Evolutionary conservation across 176 grass and related monocot species (phyloP).

Genomic region (Oryza punctata): DNA sequence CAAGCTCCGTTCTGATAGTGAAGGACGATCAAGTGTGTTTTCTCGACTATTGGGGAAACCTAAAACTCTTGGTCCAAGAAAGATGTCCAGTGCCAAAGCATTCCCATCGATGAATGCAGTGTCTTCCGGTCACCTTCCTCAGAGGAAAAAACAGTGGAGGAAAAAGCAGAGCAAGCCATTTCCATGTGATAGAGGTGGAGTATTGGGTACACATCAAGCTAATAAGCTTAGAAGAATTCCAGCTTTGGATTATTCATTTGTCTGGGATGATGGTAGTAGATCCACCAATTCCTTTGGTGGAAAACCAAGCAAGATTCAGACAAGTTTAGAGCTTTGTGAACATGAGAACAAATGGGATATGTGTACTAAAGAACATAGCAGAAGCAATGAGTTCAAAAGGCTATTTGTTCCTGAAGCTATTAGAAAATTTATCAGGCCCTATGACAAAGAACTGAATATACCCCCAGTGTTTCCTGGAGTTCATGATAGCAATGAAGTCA

Average conservation of each 20-base stretch:
- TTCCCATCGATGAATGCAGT: slow-evolving; percentile 27
- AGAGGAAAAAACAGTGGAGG: slow-evolving; percentile 31
- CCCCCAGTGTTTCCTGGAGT: slow-evolving; percentile 14
- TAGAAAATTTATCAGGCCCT: not conserved
- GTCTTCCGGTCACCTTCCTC: slow-evolving; percentile 26
- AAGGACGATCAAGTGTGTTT: slow-evolving; percentile 55
- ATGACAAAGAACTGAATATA: slow-evolving; percentile 26
- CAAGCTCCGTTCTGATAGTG: slow-evolving; percentile 47
- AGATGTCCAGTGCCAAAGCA: slow-evolving; percentile 36
- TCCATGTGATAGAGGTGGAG: slow-evolving; percentile 14
- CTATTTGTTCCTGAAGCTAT: slow-evolving; percentile 34
- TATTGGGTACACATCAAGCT: slow-evolving; percentile 7
- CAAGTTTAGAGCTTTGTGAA: not conserved
- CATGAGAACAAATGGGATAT: slow-evolving; percentile 28
- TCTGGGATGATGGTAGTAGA: slow-evolving; percentile 31
- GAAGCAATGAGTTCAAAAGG: slow-evolving; percentile 27
- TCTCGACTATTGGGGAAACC: slow-evolving; percentile 36
- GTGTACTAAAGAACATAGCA: slow-evolving; percentile 19
- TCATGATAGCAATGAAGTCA: slow-evolving; percentile 31
- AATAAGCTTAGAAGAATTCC: slow-evolving; percentile 15
- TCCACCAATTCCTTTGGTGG: slow-evolving; percentile 15
- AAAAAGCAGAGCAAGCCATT: slow-evolving; percentile 21
- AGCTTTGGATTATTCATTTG: slow-evolving; percentile 31
- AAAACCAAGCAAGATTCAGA: slow-evolving; percentile 25
- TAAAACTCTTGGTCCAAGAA: slow-evolving; percentile 19